A percentile compares a stretch with the other conserved stretches of the same genome.
Evolutionary conservation across 345 rosid genomes (phyloP).

Genomic region (Laguncularia racemosa): DNA sequence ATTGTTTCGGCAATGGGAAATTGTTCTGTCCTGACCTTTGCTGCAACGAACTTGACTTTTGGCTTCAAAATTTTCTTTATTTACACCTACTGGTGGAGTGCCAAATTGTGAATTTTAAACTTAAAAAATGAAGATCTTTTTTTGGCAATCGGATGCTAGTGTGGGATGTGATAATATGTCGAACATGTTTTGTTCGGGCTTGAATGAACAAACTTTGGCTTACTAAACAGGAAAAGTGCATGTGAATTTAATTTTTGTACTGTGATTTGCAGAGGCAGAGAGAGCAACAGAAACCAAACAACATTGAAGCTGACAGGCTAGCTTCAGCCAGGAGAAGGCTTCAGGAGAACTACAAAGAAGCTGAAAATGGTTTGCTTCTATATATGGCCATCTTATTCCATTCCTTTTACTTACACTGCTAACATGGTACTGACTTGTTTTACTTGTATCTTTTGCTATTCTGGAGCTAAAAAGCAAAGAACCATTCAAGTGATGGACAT

Average conservation of each 20-base stretch:
- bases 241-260: not conserved
- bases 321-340: slow-evolving; percentile 80
- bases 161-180: not conserved
- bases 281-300: slow-evolving; percentile 48
- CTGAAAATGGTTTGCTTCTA: slow-evolving; percentile 71
- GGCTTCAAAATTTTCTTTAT: not conserved
- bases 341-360: slow-evolving; percentile 83
- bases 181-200: too few species aligned
- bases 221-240: not conserved
- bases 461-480: slow-evolving; percentile 97
- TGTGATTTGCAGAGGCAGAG: slow-evolving; percentile 48
- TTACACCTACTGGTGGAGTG: not conserved
- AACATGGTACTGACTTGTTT: not conserved
- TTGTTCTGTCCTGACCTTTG: too few species aligned
- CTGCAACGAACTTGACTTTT: too few species aligned
- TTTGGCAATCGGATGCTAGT: too few species aligned
- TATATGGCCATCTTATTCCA: not conserved
- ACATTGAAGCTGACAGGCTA: slow-evolving; percentile 51
- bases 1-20: too few species aligned
- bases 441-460: not conserved
- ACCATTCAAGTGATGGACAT: slow-evolving; percentile 99
- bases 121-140: not conserved
- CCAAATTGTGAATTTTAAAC: not conserved
- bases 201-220: not conserved
- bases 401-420: not conserved